Evolutionary conservation across 225 moss, liverwort and hornwort genomes (phyloP).

Genomic region (Pseudoscleropodium purum): DNA sequence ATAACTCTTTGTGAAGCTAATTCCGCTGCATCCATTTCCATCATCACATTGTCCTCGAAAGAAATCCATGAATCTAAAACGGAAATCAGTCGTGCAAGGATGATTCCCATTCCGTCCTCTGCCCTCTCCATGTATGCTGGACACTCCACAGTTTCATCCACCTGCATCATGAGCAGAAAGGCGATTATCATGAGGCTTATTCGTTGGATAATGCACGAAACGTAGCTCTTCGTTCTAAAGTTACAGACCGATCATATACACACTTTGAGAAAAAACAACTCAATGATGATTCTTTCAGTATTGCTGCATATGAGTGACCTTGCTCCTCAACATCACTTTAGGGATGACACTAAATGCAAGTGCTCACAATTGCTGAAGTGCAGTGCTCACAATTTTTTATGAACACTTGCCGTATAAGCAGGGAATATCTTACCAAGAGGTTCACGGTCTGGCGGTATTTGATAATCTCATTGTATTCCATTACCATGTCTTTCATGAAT

Average conservation of each 20-base stretch:
- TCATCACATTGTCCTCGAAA: constrained; percentile 31
- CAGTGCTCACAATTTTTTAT: background rate
- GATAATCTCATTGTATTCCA: constrained; percentile 30
- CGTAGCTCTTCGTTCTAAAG: background rate
- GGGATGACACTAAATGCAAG: background rate
- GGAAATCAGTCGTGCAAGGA: constrained; percentile 1
- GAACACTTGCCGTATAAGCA: background rate
- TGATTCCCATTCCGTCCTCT: constrained; percentile 19
- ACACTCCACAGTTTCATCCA: constrained; percentile 32
- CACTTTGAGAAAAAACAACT: too few relatives aligned
- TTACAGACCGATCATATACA: too few relatives aligned
- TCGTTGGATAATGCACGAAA: background rate
- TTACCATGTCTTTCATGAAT: constrained; percentile 4
- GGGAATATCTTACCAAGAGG: constrained; percentile 16
- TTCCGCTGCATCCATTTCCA: constrained; percentile 24
- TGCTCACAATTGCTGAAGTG: background rate
- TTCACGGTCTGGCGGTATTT: constrained; percentile 22
- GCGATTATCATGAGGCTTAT: background rate
- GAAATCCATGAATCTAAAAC: constrained; percentile 34
- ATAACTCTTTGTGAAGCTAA: constrained; percentile 12
- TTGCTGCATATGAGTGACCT: background rate
- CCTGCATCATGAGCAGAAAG: constrained; percentile 1
- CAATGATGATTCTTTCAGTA: background rate
- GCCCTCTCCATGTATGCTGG: constrained; percentile 14
- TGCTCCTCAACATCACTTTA: background rate